Evolutionary conservation across 2,329 filamentous ascomycete species (phyloP).

Genomic region (Aspergillus unguis): DNA sequence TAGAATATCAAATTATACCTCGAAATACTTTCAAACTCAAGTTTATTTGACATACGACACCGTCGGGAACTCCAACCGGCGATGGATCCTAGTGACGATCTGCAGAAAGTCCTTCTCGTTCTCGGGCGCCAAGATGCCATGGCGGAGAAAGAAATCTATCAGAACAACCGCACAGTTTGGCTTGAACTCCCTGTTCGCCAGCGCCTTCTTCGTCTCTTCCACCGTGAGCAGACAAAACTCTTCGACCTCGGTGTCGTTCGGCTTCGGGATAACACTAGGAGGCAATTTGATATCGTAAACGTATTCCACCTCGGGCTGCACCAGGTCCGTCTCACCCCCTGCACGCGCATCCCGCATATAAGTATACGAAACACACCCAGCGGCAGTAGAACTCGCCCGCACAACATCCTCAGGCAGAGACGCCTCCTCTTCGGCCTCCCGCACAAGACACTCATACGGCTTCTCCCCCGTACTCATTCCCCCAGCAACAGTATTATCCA

Average conservation of each 20-base stretch:
- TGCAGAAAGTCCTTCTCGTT: constrained; percentile 76
- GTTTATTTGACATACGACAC: constrained; percentile 38
- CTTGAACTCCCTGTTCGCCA: constrained; percentile 78
- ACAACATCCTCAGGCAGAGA: constrained; percentile 70
- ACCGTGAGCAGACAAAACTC: constrained; percentile 75
- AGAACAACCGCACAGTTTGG: constrained; percentile 83
- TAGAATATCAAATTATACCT: constrained; percentile 27
- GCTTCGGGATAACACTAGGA: constrained; percentile 63
- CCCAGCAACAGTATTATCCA: constrained; percentile 92
- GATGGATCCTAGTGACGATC: constrained; percentile 72
- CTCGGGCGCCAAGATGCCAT: constrained; percentile 72
- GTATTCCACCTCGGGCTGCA: constrained; percentile 91
- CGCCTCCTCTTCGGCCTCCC: constrained; percentile 88
- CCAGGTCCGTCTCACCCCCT: constrained; percentile 74
- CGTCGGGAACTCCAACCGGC: constrained; percentile 75
- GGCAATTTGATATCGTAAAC: constrained; percentile 83
- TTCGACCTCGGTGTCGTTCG: constrained; percentile 86
- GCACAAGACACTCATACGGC: constrained; percentile 75
- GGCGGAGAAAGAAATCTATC: constrained; percentile 85
- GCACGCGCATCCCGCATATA: constrained; percentile 72
- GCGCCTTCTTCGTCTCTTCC: constrained; percentile 67
- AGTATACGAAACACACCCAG: constrained; percentile 78
- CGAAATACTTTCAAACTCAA: background rate
- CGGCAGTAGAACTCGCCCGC: constrained; percentile 54
- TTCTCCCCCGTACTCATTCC: constrained; percentile 77